These are phyloP conservation scores for Mortierella sp. DNA, from an alignment of 371 early-diverging fungal genomes.

Conservation along the genomic window DNA sequence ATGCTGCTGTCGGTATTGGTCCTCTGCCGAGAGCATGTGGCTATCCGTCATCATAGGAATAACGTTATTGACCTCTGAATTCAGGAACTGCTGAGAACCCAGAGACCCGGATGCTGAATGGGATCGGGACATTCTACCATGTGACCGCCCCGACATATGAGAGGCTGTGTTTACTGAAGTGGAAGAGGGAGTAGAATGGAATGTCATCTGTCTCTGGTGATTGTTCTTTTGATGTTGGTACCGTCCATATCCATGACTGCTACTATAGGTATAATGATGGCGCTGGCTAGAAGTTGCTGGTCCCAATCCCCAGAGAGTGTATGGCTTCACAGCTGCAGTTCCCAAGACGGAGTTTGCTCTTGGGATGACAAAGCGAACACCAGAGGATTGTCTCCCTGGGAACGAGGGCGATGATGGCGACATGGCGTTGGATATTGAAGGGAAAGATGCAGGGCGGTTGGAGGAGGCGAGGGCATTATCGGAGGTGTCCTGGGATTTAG, in stretches of 20 bases:
- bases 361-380: constrained; percentile 44
- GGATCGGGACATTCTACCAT: constrained; percentile 10
- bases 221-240: background rate
- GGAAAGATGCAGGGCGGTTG: too few relatives aligned
- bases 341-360: constrained; percentile 47
- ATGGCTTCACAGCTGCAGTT: constrained; percentile 42
- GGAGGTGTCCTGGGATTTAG: background rate
- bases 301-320: constrained; percentile 49
- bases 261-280: constrained; percentile 17
- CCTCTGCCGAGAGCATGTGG: constrained; percentile 14
- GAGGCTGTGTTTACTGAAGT: background rate
- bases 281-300: constrained; percentile 15
- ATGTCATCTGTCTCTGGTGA: constrained; percentile 10
- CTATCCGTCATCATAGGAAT: constrained; percentile 1
- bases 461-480: too few relatives aligned
- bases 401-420: background rate
- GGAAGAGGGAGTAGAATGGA: background rate
- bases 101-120: constrained; percentile 11
- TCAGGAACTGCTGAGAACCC: constrained; percentile 2
- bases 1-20: constrained; percentile 9
- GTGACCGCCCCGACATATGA: background rate
- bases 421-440: background rate
- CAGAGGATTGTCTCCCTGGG: constrained; percentile 8
- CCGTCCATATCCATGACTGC: constrained; percentile 12
- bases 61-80: background rate